Percentiles rank a stretch among this genome's conserved stretches.
Evolutionary conservation across 1,284 basidiomycete species (phyloP).

Genomic region (Neotropicomus parvogracilis): DNA sequence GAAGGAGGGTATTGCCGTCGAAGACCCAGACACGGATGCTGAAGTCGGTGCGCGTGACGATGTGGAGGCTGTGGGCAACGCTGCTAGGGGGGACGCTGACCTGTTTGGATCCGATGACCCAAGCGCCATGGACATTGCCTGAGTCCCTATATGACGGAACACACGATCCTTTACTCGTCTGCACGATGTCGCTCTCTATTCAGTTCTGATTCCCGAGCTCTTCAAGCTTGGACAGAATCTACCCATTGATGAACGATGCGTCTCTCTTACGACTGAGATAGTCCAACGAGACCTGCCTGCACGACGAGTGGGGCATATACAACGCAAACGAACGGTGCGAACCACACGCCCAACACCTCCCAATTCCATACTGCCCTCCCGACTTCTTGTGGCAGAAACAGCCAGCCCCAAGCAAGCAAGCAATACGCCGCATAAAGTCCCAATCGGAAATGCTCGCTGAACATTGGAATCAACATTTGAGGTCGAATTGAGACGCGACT

Average conservation of each 20-base stretch:
- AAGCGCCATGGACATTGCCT: constrained; percentile 43
- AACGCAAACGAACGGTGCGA: constrained; percentile 68
- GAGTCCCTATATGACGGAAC: constrained; percentile 3
- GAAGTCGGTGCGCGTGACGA: constrained; percentile 42
- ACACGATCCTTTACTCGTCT: not conserved
- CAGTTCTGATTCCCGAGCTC: too few relatives aligned
- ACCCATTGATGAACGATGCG: not conserved
- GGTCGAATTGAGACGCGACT: constrained; percentile 29
- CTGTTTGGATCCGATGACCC: constrained; percentile 58
- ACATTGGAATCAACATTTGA: constrained; percentile 26
- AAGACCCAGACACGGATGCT: constrained; percentile 44
- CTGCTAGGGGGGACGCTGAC: constrained; percentile 34
- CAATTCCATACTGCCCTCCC: constrained; percentile 60
- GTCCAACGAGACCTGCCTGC: constrained; percentile 59
- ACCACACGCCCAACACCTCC: constrained; percentile 71
- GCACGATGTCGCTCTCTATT: not conserved
- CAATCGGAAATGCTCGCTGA: constrained; percentile 30
- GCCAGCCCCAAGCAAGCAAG: constrained; percentile 56
- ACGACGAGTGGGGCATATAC: constrained; percentile 68
- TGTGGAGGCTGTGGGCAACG: constrained; percentile 30
- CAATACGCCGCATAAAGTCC: constrained; percentile 44
- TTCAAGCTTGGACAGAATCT: not conserved
- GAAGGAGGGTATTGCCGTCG: constrained; percentile 57
- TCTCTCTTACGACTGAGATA: constrained; percentile 11
- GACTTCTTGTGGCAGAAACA: constrained; percentile 44